Evolutionary conservation across 2,329 filamentous ascomycete species (phyloP).

Genomic region (Venturia pyrina): DNA sequence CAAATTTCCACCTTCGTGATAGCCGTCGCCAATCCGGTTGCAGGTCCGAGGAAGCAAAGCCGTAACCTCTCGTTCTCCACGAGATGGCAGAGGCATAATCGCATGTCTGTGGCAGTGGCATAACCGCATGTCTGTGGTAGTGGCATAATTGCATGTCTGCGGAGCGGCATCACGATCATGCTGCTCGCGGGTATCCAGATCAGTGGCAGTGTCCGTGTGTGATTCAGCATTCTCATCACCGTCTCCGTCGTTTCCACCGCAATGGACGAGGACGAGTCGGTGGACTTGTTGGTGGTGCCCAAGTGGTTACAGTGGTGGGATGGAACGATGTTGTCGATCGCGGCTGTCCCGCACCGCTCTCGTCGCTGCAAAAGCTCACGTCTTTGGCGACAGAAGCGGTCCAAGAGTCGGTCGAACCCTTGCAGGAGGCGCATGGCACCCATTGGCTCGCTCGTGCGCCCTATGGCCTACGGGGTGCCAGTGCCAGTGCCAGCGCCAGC

Average conservation of each 20-base stretch:
- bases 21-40: neutral
- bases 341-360: neutral
- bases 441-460: neutral
- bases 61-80: neutral
- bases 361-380: neutral
- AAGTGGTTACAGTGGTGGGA: neutral
- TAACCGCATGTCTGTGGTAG: too few relatives aligned
- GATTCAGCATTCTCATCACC: neutral
- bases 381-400: neutral
- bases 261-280: neutral
- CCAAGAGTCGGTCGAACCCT: conserved; percentile 4
- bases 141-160: neutral
- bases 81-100: neutral
- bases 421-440: neutral
- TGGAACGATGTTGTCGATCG: neutral
- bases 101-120: neutral
- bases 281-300: neutral
- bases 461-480: too few relatives aligned
- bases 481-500: too few relatives aligned
- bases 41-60: neutral
- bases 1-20: conserved; percentile 1
- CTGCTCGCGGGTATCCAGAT: neutral
- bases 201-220: neutral
- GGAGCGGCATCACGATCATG: neutral
- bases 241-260: neutral